phyloP scores from a whole-genome alignment of 2,329 filamentous ascomycete genomes.

The Neopestalotiopsis rosae region DNA sequence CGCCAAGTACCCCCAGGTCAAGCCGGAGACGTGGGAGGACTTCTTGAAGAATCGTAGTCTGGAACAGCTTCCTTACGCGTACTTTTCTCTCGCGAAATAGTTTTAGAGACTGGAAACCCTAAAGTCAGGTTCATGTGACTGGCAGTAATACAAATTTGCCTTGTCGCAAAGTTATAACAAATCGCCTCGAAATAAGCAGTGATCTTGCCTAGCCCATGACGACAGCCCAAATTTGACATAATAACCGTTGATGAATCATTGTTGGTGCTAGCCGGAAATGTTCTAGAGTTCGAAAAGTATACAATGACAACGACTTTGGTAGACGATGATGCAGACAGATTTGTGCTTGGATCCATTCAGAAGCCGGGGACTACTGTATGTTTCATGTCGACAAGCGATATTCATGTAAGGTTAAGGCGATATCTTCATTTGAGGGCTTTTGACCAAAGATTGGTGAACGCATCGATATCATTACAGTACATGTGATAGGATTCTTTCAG shows the following conservation, averaged over 20 bases:
- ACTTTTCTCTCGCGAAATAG: neutral
- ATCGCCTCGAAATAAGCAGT: neutral
- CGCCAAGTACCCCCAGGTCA: neutral
- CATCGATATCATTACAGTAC: neutral
- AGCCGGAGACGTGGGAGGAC: constrained; percentile 2
- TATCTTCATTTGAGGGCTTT: neutral
- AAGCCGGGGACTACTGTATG: neutral
- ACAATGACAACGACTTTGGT: neutral
- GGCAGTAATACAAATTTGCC: neutral
- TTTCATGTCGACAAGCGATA: neutral
- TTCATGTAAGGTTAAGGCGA: neutral
- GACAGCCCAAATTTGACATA: neutral
- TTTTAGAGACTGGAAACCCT: neutral
- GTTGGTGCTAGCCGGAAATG: neutral
- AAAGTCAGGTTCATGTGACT: neutral
- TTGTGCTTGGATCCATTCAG: neutral
- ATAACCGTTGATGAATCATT: neutral
- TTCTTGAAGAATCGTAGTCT: constrained; percentile 1
- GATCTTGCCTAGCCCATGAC: neutral
- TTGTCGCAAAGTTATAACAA: neutral
- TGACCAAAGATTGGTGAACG: neutral
- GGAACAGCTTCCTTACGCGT: neutral
- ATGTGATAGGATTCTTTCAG: neutral
- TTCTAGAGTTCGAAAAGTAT: neutral
- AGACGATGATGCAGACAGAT: neutral